Evolutionary conservation across 2,329 filamentous ascomycete genomes (phyloP).

Genomic region (Orbilia ellipsospora): DNA sequence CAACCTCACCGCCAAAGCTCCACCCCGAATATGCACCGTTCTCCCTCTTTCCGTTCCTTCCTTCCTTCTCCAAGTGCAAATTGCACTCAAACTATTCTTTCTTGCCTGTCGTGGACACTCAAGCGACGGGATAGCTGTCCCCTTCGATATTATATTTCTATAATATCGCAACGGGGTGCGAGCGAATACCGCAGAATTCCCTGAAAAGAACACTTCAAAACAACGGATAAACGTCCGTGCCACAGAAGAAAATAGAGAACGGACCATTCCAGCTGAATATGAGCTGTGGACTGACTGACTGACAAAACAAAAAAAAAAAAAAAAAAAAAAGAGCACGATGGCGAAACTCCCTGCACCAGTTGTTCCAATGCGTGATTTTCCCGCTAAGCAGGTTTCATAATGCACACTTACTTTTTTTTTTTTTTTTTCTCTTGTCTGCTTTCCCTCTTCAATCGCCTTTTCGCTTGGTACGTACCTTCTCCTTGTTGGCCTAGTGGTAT

Average conservation of each 20-base stretch:
- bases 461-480: slow-evolving; percentile 54
- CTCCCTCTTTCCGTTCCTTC: not conserved
- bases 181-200: not conserved
- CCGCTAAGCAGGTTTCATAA: slow-evolving; percentile 56
- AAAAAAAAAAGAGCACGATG: slow-evolving; percentile 17
- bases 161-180: no score
- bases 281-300: no score
- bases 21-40: not conserved
- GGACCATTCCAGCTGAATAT: no score
- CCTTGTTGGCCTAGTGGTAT: slow-evolving; percentile 53
- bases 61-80: not conserved
- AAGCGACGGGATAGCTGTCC: not conserved
- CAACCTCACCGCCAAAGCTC: slow-evolving; percentile 7
- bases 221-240: not conserved
- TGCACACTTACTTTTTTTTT: slow-evolving; percentile 32
- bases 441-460: no score
- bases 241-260: not conserved
- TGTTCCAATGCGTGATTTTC: slow-evolving; percentile 56
- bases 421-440: not conserved
- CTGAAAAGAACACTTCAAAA: not conserved
- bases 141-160: not conserved
- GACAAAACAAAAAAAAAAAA: no score
- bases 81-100: no score
- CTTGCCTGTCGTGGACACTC: no score
- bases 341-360: slow-evolving; percentile 52